Conservation (phyloP, 768 basidiomycete species). For the Paxillus involutus region DNA sequence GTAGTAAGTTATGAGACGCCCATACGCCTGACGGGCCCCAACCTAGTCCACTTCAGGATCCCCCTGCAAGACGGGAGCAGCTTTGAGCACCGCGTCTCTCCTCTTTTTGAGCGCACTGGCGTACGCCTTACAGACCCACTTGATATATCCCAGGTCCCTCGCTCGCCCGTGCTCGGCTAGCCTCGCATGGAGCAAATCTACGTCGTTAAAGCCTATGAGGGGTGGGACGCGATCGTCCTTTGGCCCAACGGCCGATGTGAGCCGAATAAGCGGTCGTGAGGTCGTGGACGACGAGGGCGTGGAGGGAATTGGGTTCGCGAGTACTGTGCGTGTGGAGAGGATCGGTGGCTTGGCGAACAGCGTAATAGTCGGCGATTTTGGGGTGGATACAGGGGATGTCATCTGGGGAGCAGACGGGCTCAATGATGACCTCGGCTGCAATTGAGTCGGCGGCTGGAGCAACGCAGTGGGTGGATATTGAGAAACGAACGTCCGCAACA, state of each 20-base stretch:
- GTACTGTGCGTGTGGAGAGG: constrained; percentile 58
- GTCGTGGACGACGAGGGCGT: constrained; percentile 20
- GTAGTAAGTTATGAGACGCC: background rate
- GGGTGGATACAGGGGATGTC: background rate
- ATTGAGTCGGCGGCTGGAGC: constrained; percentile 29
- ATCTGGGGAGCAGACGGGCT: background rate
- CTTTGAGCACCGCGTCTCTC: constrained; percentile 42
- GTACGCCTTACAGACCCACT: constrained; percentile 73
- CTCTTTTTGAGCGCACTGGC: constrained; percentile 63
- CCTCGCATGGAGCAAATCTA: constrained; percentile 78
- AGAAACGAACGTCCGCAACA: constrained; percentile 59
- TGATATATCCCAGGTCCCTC: constrained; percentile 66
- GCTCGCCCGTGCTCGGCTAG: constrained; percentile 45
- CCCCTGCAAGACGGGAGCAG: background rate
- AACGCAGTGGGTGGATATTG: constrained; percentile 63
- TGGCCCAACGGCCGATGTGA: constrained; percentile 56
- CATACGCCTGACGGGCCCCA: background rate
- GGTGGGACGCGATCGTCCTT: constrained; percentile 83
- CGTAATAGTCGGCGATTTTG: constrained; percentile 5
- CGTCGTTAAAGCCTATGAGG: constrained; percentile 68
- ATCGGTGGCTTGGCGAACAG: constrained; percentile 44
- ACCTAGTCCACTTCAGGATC: constrained; percentile 10
- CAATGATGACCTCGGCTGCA: background rate
- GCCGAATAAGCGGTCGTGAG: constrained; percentile 66
- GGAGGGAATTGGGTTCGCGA: constrained; percentile 30